Conservation (phyloP, 768 basidiomycete species). For the Aureoboletus auriporus region DNA sequence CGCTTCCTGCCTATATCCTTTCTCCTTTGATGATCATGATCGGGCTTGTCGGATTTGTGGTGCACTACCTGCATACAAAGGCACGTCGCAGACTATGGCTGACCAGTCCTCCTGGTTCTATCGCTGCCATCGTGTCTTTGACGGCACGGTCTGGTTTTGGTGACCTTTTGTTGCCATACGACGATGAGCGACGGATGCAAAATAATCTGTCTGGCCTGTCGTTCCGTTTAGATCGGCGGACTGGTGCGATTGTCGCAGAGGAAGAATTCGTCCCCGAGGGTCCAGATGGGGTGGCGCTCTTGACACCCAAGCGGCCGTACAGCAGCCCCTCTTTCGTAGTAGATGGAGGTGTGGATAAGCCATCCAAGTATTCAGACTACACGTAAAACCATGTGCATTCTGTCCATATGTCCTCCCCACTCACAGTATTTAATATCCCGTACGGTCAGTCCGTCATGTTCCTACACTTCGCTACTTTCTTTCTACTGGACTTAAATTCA, state of each 20-base stretch:
- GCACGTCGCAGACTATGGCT: constrained; percentile 48
- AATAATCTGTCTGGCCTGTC: constrained; percentile 46
- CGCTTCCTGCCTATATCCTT: constrained; percentile 50
- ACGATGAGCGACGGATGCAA: constrained; percentile 42
- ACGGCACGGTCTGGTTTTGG: constrained; percentile 62
- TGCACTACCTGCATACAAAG: constrained; percentile 46
- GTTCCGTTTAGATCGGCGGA: constrained; percentile 54
- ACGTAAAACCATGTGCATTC: background rate
- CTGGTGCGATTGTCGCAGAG: constrained; percentile 61
- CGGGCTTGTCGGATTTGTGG: constrained; percentile 42
- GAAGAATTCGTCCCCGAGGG: constrained; percentile 28
- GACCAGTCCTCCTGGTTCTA: constrained; percentile 54
- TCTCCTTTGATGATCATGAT: constrained; percentile 44
- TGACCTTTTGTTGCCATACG: constrained; percentile 56
- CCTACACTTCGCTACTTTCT: no score
- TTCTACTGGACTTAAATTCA: no score
- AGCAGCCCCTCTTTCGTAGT: background rate
- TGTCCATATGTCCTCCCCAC: background rate
- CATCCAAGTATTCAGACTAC: background rate
- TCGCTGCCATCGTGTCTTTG: constrained; percentile 52
- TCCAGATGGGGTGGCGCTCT: constrained; percentile 14
- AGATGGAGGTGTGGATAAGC: constrained; percentile 1
- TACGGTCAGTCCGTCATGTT: no score
- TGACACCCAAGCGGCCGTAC: constrained; percentile 10
- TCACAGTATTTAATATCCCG: no score